A percentile compares a stretch with the other conserved stretches of the same genome.
Evolutionary conservation across 768 basidiomycete species (phyloP).

Genomic region (Cystobasidium tubakii): DNA sequence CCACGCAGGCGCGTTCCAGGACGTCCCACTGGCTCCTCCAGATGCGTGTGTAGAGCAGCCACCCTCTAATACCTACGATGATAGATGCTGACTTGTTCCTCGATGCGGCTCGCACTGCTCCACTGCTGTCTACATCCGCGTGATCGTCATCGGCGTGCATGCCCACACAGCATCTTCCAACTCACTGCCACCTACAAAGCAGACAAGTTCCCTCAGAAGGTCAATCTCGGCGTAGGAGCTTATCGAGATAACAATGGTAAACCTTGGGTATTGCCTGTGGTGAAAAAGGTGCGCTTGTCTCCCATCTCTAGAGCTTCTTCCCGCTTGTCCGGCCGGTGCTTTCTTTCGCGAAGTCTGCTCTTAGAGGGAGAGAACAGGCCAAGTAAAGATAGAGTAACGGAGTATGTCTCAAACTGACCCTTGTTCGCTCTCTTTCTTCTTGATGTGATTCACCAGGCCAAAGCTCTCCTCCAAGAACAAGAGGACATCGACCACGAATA

Average conservation of each 20-base stretch:
- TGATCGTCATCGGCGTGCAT: no score
- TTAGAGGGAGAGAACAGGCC: no score
- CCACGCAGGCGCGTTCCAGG: constrained; percentile 26
- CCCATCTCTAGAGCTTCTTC: neutral
- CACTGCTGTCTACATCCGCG: neutral
- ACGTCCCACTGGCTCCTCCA: constrained; percentile 43
- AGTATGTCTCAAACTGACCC: no score
- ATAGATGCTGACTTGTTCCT: neutral
- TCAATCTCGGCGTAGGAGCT: constrained; percentile 95
- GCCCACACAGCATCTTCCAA: constrained; percentile 46
- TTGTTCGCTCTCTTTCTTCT: no score
- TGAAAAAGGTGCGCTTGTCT: constrained; percentile 64
- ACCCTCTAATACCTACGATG: neutral
- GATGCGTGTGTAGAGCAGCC: constrained; percentile 30
- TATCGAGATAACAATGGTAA: constrained; percentile 92
- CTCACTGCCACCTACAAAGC: constrained; percentile 94
- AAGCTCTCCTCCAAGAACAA: constrained; percentile 60
- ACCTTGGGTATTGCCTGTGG: constrained; percentile 83
- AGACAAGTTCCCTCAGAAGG: constrained; percentile 82
- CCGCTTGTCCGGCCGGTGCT: neutral
- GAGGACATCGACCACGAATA: constrained; percentile 85
- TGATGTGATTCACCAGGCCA: constrained; percentile 67
- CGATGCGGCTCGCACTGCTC: neutral
- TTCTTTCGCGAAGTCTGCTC: no score
- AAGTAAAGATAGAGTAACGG: no score